Percentiles rank a stretch among this genome's conserved stretches.
Evolutionary conservation across 2,329 filamentous ascomycete genomes (phyloP).

Genomic region (Aspergillus persii): DNA sequence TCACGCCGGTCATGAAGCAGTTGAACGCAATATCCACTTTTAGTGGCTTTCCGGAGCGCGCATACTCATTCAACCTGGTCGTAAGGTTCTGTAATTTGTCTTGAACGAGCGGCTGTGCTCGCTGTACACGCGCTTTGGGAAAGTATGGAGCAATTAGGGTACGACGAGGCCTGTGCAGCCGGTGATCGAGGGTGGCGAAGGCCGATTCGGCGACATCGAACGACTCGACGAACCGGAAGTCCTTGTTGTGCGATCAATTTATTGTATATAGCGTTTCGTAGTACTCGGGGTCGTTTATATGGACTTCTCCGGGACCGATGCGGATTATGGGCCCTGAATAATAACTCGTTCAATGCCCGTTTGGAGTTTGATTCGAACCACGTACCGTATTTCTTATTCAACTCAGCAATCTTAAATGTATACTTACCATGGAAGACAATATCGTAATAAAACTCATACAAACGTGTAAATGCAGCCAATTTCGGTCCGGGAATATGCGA

Average conservation of each 20-base stretch:
- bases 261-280: slow-evolving; percentile 32
- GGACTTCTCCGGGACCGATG: slow-evolving; percentile 33
- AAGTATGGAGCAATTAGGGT: slow-evolving; percentile 38
- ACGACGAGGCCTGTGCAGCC: slow-evolving; percentile 31
- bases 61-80: slow-evolving; percentile 20
- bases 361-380: too few species aligned
- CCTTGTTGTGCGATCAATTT: slow-evolving; percentile 31
- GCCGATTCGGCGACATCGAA: slow-evolving; percentile 30
- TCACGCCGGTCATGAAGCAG: slow-evolving; percentile 46
- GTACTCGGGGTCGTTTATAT: slow-evolving; percentile 30
- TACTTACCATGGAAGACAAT: not conserved
- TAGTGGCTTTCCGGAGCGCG: slow-evolving; percentile 18
- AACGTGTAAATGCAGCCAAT: not conserved
- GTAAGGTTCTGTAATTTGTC: slow-evolving; percentile 25
- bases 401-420: not conserved
- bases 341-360: not conserved
- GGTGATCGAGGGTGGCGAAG: slow-evolving; percentile 32
- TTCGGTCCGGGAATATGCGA: not conserved
- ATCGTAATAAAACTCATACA: not conserved
- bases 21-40: slow-evolving; percentile 34
- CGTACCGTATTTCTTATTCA: not conserved
- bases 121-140: slow-evolving; percentile 27
- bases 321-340: slow-evolving; percentile 32
- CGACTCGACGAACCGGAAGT: slow-evolving; percentile 24
- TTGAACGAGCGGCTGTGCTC: slow-evolving; percentile 23